phyloP scores from a whole-genome alignment of 306 rosid genomes.

The Inga oerstediana region DNA sequence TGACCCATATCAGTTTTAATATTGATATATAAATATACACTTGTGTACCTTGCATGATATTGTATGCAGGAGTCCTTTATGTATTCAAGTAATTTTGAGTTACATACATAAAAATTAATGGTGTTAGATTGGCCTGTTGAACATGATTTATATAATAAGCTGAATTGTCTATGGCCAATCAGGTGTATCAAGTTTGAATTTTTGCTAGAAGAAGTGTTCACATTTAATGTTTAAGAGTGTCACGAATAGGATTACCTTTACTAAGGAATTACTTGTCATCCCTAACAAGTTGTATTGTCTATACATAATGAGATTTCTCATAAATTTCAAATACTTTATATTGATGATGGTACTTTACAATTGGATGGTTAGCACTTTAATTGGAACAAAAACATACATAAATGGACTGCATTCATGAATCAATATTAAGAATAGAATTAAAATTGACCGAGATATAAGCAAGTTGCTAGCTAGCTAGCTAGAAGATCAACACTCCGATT shows the following conservation, averaged over 20 bases:
- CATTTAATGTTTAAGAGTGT: too few relatives aligned
- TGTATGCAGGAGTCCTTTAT: too few relatives aligned
- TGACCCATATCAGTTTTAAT: neutral
- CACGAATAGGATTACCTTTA: too few relatives aligned
- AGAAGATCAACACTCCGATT: neutral
- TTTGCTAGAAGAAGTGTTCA: too few relatives aligned
- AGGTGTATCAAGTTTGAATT: too few relatives aligned
- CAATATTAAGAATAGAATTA: neutral
- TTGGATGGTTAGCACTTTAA: too few relatives aligned
- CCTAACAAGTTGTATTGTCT: too few relatives aligned
- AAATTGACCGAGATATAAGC: slow-evolving; percentile 1
- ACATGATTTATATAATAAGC: neutral
- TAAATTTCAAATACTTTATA: neutral
- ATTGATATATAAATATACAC: neutral
- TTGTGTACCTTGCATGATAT: neutral
- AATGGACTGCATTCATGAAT: neutral
- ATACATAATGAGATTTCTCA: neutral
- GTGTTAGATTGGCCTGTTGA: neutral
- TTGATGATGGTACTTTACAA: neutral
- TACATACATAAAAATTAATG: neutral
- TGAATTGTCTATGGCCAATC: neutral
- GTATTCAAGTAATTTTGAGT: neutral
- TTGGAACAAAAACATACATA: too few relatives aligned
- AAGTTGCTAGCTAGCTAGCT: neutral
- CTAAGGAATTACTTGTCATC: too few relatives aligned